Base-by-base conservation (phyloP, 352 stramenopile genomes). In the Phytophthora pinifolia region DNA sequence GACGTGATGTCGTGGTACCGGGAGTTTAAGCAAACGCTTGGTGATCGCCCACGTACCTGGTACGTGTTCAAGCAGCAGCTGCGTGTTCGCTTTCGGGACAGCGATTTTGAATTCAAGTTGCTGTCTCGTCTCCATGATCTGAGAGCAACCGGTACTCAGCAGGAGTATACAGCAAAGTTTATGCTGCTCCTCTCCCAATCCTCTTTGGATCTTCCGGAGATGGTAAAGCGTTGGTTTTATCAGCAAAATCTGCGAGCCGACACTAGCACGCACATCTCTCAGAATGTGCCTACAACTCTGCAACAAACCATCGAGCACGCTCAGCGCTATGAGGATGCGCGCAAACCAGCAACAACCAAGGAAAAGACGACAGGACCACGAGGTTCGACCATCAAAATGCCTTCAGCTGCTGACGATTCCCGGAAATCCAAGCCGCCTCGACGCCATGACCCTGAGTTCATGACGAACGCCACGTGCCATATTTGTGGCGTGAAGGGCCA, bases 161-260 rank as follows among this genome's bases (percentile, higher is more conserved):
- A 57, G n/a, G 38, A 35, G 37, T 57, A 57, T 35, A 49, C 49
- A 18, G 9, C 49, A 12, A 57, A 45, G 29, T 57, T 57, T 43
- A 57, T 49, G 38, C 49, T 57, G 12, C 14, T 57, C 0, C 30
- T 57, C 9, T 57, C 31, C 4, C 31, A 57, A 13, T 31, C 49
- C 3, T 44, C 39, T 6, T 12, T 49, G 9, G 49, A 44, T 1
- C 42, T 57, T 22, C 49, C 38, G 27, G 49, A 49, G 14, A 43
- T 57, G 32, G 42, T 49, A 20, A 57, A 57, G 20, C 49, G 49
- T 13, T 49, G 18, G 38, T 41, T 49, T 38, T 49, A 36, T 8
- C 49, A 47, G 20, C 30, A 42, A 30, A 20, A 38, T 17, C 34
- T 38, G 34, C 6, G 34, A 18, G 1, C 34, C 1, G 34, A 38